Percentiles rank a stretch among this genome's conserved stretches.
These are phyloP conservation scores for Yamadazyma trypodendri DNA, from an alignment of 1,139 yeast genomes.

Conservation along the genomic window DNA sequence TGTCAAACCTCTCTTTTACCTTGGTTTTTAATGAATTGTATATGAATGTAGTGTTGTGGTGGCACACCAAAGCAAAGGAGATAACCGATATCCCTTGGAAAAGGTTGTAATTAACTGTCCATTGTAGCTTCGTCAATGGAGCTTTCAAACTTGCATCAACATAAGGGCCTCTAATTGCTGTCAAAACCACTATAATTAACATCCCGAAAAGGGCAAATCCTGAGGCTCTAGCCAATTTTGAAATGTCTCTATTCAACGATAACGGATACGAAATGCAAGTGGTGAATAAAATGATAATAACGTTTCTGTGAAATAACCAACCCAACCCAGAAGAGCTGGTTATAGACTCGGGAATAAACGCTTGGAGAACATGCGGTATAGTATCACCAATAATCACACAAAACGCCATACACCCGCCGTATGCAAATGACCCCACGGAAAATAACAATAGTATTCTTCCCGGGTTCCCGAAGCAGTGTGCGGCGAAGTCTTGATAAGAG, in stretches of 20 bases:
- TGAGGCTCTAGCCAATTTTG: slow-evolving; percentile 84
- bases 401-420: slow-evolving; percentile 93
- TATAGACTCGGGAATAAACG: slow-evolving; percentile 58
- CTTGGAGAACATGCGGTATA: slow-evolving; percentile 80
- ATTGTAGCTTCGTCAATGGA: slow-evolving; percentile 40
- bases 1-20: slow-evolving; percentile 69
- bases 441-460: slow-evolving; percentile 70
- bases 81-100: slow-evolving; percentile 91
- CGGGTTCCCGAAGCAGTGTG: slow-evolving; percentile 68
- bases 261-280: slow-evolving; percentile 77
- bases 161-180: slow-evolving; percentile 71
- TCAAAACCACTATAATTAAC: slow-evolving; percentile 73
- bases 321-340: slow-evolving; percentile 32
- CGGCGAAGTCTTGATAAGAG: slow-evolving; percentile 85
- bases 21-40: slow-evolving; percentile 80
- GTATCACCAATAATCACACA: slow-evolving; percentile 95
- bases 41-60: slow-evolving; percentile 87
- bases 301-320: slow-evolving; percentile 64
- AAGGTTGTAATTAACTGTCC: slow-evolving; percentile 62
- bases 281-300: slow-evolving; percentile 68
- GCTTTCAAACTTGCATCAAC: slow-evolving; percentile 50
- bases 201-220: slow-evolving; percentile 84
- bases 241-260: slow-evolving; percentile 76
- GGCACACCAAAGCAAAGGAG: slow-evolving; percentile 92
- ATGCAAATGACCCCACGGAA: slow-evolving; percentile 85